Percentiles rank a stretch among this genome's conserved stretches.
phyloP scores from a whole-genome alignment of 352 stramenopile species.

The Pythium grandisporangium region DNA sequence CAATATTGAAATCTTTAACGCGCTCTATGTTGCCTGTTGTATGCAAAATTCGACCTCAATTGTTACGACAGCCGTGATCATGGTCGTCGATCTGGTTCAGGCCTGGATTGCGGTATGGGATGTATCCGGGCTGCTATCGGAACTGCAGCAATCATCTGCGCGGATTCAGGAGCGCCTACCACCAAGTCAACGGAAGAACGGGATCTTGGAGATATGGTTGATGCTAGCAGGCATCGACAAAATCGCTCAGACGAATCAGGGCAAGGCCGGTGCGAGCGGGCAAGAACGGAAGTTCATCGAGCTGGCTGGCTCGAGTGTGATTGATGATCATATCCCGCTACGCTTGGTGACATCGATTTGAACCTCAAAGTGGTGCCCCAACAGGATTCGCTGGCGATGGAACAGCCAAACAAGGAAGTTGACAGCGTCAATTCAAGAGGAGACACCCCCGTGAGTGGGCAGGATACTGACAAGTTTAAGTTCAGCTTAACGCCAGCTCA shows the following conservation, averaged over 20 bases:
- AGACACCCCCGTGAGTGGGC: background rate
- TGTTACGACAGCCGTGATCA: background rate
- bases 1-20: conserved; percentile 1
- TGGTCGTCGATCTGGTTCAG: background rate
- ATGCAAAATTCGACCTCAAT: background rate
- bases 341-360: too few species aligned
- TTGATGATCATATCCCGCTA: too few species aligned
- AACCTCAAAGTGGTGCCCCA: background rate
- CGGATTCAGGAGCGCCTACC: background rate
- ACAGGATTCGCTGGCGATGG: background rate
- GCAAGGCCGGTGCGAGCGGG: too few species aligned
- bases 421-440: background rate
- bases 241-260: background rate
- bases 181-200: background rate
- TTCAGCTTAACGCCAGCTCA: background rate
- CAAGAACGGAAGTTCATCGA: too few species aligned
- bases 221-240: too few species aligned
- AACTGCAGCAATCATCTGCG: background rate
- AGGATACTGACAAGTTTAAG: background rate
- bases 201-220: too few species aligned
- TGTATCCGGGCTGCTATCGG: background rate
- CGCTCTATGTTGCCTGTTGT: conserved; percentile 3
- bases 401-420: background rate
- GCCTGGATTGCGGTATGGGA: background rate
- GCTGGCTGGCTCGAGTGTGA: too few species aligned